Percentiles rank a stretch among this genome's conserved stretches.
phyloP scores from a whole-genome alignment of 2,329 filamentous ascomycete genomes.

The Fusarium buxicola region DNA sequence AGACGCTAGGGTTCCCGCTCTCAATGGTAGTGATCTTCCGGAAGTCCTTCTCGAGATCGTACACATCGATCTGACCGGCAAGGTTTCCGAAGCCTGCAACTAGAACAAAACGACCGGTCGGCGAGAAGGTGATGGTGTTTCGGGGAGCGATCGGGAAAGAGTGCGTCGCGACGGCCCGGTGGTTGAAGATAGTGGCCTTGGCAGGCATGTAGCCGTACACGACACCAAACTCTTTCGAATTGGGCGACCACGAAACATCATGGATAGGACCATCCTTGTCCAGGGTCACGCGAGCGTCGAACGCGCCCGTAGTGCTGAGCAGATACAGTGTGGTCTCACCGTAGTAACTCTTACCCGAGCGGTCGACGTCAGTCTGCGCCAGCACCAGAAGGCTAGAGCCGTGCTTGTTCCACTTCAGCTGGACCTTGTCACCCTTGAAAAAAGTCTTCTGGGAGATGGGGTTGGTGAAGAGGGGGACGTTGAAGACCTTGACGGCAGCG shows the following conservation, averaged over 20 bases:
- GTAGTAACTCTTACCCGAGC: conserved; percentile 99
- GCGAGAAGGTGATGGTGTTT: conserved; percentile 96
- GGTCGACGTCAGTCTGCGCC: conserved; percentile 97
- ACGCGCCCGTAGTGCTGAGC: conserved; percentile 88
- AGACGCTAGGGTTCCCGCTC: conserved; percentile 94
- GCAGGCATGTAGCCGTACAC: conserved; percentile 99
- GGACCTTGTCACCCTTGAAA: conserved; percentile 99
- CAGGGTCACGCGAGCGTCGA: conserved; percentile 90
- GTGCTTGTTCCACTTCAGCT: conserved; percentile 96
- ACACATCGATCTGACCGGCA: conserved; percentile 97
- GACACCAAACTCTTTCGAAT: conserved; percentile 97
- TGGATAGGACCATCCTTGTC: conserved; percentile 99
- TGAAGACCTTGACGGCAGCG: conserved; percentile 92
- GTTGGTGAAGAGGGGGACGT: conserved; percentile 84
- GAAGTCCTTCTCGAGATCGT: conserved; percentile 95
- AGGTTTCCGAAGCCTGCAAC: conserved; percentile 98
- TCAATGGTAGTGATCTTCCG: conserved; percentile 93
- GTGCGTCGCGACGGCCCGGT: conserved; percentile 83
- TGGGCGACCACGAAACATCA: conserved; percentile 98
- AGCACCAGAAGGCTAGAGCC: conserved; percentile 94
- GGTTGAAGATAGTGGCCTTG: conserved; percentile 98
- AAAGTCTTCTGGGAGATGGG: conserved; percentile 98
- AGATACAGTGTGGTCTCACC: conserved; percentile 98
- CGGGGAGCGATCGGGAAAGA: conserved; percentile 88
- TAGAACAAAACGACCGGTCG: conserved; percentile 90